A percentile compares a stretch with the other conserved stretches of the same genome.
These are phyloP conservation scores for Calonectria crousiana DNA, from an alignment of 2,329 filamentous ascomycete species.

Conservation along the genomic window DNA sequence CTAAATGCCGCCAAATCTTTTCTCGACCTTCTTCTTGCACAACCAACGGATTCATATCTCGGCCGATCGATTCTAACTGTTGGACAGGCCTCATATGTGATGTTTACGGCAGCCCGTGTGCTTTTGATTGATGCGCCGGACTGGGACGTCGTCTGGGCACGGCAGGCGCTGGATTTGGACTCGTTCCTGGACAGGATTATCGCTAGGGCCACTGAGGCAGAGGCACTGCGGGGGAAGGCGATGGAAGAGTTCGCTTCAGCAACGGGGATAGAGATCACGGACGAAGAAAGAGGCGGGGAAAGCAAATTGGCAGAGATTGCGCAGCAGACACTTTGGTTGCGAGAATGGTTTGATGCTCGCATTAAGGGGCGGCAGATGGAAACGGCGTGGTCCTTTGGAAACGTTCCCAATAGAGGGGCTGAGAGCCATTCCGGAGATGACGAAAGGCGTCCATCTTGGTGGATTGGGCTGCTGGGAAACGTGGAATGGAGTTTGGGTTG, in stretches of 20 bases:
- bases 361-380: conserved; percentile 29
- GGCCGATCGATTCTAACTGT: conserved; percentile 36
- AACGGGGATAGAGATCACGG: conserved; percentile 27
- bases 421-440: neutral
- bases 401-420: neutral
- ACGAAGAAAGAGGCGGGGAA: conserved; percentile 34
- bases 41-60: conserved; percentile 41
- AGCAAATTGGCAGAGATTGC: conserved; percentile 35
- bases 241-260: conserved; percentile 27
- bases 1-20: conserved; percentile 50
- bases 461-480: conserved; percentile 40
- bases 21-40: conserved; percentile 46
- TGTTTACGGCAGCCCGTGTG: conserved; percentile 38
- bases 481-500: conserved; percentile 38
- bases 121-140: conserved; percentile 40
- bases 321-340: conserved; percentile 45
- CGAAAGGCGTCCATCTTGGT: conserved; percentile 28
- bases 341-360: conserved; percentile 47
- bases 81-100: conserved; percentile 38
- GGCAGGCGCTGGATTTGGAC: conserved; percentile 34
- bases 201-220: conserved; percentile 22
- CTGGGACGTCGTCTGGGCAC: conserved; percentile 37
- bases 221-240: conserved; percentile 10
- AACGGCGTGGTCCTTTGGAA: neutral
- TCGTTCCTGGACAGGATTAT: conserved; percentile 30